Conservation (phyloP, 2,329 filamentous ascomycete genomes). For the Exophiala spinifera region DNA sequence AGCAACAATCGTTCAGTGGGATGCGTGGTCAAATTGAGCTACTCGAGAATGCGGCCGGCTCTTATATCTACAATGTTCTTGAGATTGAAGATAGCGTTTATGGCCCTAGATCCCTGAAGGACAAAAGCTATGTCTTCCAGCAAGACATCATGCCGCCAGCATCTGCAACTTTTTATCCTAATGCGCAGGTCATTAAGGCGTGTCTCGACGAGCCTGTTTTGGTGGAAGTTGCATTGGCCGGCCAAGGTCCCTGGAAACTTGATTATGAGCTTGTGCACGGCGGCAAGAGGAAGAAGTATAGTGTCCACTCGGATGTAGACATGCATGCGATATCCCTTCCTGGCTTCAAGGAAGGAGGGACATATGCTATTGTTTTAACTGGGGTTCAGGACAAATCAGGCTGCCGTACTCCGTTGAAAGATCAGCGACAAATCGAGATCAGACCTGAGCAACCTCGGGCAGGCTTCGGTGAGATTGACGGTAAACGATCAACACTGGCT, state of each 20-base stretch:
- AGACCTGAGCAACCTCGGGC: conserved; percentile 83
- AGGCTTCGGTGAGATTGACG: conserved; percentile 80
- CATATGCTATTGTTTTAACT: conserved; percentile 82
- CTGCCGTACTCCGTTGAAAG: conserved; percentile 81
- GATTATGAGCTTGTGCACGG: conserved; percentile 93
- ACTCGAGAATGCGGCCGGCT: conserved; percentile 74
- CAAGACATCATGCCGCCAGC: conserved; percentile 93
- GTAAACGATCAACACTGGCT: conserved; percentile 69
- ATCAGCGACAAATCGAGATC: conserved; percentile 80
- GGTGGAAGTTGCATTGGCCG: conserved; percentile 70
- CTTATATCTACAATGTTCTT: conserved; percentile 81
- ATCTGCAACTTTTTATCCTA: conserved; percentile 65
- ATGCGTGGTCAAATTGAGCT: conserved; percentile 82
- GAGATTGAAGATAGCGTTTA: conserved; percentile 83
- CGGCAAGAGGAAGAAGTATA: conserved; percentile 73
- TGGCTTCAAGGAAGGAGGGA: conserved; percentile 73
- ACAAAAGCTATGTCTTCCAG: conserved; percentile 64
- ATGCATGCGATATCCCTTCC: conserved; percentile 72
- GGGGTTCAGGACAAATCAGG: conserved; percentile 82
- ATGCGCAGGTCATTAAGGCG: conserved; percentile 56
- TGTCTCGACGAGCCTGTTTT: conserved; percentile 81
- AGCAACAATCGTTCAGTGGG: conserved; percentile 61
- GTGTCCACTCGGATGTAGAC: conserved; percentile 60
- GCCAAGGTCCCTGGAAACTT: conserved; percentile 81
- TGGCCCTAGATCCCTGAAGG: conserved; percentile 59